Percentiles rank a stretch among this genome's conserved stretches.
Evolutionary conservation across 2,329 filamentous ascomycete species (phyloP).

Genomic region (Septoria linicola): DNA sequence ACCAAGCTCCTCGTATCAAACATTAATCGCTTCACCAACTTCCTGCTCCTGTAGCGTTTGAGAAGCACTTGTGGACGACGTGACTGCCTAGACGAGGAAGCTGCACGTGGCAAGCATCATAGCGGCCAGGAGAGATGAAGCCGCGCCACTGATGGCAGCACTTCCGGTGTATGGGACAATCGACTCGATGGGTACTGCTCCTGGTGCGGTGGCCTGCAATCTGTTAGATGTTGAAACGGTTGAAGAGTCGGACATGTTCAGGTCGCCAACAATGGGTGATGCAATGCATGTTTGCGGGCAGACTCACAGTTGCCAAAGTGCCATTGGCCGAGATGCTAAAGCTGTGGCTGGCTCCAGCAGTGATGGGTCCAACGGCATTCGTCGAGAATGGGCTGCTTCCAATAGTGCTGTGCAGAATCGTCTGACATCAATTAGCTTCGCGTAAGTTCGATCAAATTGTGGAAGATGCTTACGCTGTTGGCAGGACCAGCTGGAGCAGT

Average conservation of each 20-base stretch:
- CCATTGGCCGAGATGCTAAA: slow-evolving; percentile 9
- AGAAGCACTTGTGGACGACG: background rate
- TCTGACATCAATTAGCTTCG: background rate
- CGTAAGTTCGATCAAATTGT: background rate
- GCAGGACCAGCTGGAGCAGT: background rate
- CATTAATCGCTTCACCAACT: too few relatives aligned
- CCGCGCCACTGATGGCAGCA: background rate
- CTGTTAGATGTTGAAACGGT: background rate
- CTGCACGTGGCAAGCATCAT: background rate
- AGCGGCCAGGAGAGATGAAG: background rate
- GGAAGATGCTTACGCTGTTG: slow-evolving; percentile 6
- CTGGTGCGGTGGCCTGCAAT: background rate
- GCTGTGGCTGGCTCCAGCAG: slow-evolving; percentile 3
- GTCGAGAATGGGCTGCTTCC: slow-evolving; percentile 2
- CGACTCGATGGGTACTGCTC: slow-evolving; percentile 1
- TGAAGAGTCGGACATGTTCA: too few relatives aligned
- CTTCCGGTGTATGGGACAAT: slow-evolving; percentile 13
- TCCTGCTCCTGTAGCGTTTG: background rate
- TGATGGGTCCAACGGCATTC: slow-evolving; percentile 4
- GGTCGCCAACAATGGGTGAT: too few relatives aligned
- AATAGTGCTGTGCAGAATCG: background rate
- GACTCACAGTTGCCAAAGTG: slow-evolving; percentile 14
- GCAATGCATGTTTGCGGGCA: background rate
- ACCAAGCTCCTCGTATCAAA: background rate
- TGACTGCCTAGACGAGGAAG: background rate